Percentiles rank a stretch among this genome's conserved stretches.
Conservation (phyloP, 495 filamentous ascomycete species). For the Penicillium daleae region DNA sequence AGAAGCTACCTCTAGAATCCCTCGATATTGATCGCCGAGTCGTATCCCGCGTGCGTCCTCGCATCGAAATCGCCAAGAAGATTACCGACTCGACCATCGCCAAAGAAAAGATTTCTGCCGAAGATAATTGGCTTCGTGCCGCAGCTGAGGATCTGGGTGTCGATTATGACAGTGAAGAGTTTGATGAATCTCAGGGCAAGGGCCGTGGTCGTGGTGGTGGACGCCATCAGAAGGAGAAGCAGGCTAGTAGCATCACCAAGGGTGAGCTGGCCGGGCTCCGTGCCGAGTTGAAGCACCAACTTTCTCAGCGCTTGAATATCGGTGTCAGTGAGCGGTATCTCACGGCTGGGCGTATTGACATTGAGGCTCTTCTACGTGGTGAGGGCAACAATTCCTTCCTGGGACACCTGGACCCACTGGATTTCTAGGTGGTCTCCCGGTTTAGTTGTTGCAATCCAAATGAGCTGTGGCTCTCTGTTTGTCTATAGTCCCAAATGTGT, state of each 20-base stretch:
- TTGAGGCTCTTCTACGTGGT: slow-evolving; percentile 74
- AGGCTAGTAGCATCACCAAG: slow-evolving; percentile 69
- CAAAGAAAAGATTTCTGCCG: slow-evolving; percentile 81
- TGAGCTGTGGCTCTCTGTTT: background rate
- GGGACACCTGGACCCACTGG: slow-evolving; percentile 60
- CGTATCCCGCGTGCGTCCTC: slow-evolving; percentile 71
- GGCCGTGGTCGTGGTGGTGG: slow-evolving; percentile 70
- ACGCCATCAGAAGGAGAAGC: slow-evolving; percentile 72
- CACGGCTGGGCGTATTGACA: slow-evolving; percentile 76
- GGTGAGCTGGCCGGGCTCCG: slow-evolving; percentile 61
- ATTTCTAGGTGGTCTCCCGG: slow-evolving; percentile 35
- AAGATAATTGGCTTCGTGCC: slow-evolving; percentile 80
- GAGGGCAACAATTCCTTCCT: slow-evolving; percentile 62
- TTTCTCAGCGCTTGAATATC: slow-evolving; percentile 80
- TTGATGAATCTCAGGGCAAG: slow-evolving; percentile 64
- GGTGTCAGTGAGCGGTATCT: slow-evolving; percentile 92
- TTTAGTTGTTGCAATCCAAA: background rate
- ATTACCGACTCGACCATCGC: slow-evolving; percentile 81
- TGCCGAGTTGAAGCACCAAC: slow-evolving; percentile 52
- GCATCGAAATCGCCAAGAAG: slow-evolving; percentile 75
- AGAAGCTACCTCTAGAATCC: slow-evolving; percentile 68
- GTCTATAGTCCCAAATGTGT: background rate
- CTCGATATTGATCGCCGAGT: slow-evolving; percentile 83
- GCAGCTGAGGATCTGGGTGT: slow-evolving; percentile 94
- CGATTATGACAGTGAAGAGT: slow-evolving; percentile 88